These are phyloP conservation scores for Lactarius indigo DNA, from an alignment of 768 basidiomycete species.

Conservation along the genomic window DNA sequence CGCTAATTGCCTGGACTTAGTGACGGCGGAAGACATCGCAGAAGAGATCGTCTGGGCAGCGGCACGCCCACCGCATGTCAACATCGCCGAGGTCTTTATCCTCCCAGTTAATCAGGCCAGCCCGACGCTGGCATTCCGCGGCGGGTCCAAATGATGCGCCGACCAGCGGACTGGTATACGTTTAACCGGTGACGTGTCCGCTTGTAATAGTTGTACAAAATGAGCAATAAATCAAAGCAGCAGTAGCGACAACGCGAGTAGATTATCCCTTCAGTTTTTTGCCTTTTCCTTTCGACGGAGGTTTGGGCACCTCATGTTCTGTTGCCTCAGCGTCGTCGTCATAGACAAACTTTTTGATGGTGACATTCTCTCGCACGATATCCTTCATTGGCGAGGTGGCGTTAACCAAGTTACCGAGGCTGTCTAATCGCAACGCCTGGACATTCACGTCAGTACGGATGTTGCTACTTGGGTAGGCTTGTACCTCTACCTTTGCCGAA, in stretches of 20 bases:
- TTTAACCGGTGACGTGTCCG: slow-evolving; percentile 6
- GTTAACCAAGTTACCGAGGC: slow-evolving; percentile 66
- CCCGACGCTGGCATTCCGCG: slow-evolving; percentile 57
- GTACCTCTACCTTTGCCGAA: slow-evolving; percentile 56
- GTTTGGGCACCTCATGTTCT: slow-evolving; percentile 34
- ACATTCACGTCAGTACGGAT: slow-evolving; percentile 3
- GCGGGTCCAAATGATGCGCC: slow-evolving; percentile 29
- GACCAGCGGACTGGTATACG: slow-evolving; percentile 6
- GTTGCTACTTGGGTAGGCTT: background rate
- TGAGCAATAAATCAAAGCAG: slow-evolving; percentile 20
- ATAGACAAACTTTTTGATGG: slow-evolving; percentile 78
- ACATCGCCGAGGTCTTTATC: slow-evolving; percentile 77
- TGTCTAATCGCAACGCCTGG: slow-evolving; percentile 62
- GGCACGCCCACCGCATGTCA: slow-evolving; percentile 85
- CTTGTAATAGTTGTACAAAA: slow-evolving; percentile 6
- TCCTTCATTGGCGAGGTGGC: slow-evolving; percentile 53
- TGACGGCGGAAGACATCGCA: slow-evolving; percentile 83
- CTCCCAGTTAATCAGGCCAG: slow-evolving; percentile 80
- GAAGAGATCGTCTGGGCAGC: slow-evolving; percentile 99
- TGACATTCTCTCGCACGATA: slow-evolving; percentile 59
- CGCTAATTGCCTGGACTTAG: slow-evolving; percentile 36
- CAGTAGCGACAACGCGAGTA: slow-evolving; percentile 18
- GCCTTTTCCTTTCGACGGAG: slow-evolving; percentile 39
- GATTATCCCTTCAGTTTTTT: slow-evolving; percentile 50
- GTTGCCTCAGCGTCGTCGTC: slow-evolving; percentile 51